Evolutionary conservation across 371 early-diverging fungal species (phyloP).

Genomic region (Mucor indicus): DNA sequence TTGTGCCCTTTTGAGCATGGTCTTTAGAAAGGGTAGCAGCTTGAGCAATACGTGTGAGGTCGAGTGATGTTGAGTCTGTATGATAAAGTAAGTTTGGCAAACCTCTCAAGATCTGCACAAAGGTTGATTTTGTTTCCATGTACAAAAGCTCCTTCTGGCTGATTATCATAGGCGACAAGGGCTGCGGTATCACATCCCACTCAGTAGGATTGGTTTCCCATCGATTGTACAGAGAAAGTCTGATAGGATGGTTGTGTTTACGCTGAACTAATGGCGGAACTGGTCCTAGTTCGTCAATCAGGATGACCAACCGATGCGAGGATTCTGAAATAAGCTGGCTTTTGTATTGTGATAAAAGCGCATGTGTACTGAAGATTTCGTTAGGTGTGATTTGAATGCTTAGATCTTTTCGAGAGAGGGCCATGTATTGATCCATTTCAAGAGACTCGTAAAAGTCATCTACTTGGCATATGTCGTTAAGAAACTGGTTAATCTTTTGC

Average conservation of each 20-base stretch:
- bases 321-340: slow-evolving; percentile 75
- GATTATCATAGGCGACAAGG: slow-evolving; percentile 20
- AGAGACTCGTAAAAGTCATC: slow-evolving; percentile 91
- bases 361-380: slow-evolving; percentile 88
- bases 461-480: slow-evolving; percentile 90
- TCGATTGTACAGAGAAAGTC: slow-evolving; percentile 79
- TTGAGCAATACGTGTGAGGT: slow-evolving; percentile 70
- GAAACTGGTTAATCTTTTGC: slow-evolving; percentile 79
- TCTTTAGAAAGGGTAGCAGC: slow-evolving; percentile 79
- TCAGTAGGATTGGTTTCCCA: slow-evolving; percentile 74
- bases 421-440: slow-evolving; percentile 97
- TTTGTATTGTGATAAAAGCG: slow-evolving; percentile 75
- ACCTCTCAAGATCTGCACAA: slow-evolving; percentile 85
- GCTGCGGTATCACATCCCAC: background rate
- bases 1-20: slow-evolving; percentile 84
- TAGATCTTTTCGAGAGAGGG: slow-evolving; percentile 87
- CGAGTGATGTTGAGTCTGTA: slow-evolving; percentile 36
- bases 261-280: slow-evolving; percentile 78
- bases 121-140: slow-evolving; percentile 85
- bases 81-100: slow-evolving; percentile 42
- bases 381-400: slow-evolving; percentile 84
- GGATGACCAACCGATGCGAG: slow-evolving; percentile 73
- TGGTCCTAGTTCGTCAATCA: slow-evolving; percentile 70
- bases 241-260: slow-evolving; percentile 76
- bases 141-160: slow-evolving; percentile 87